These are phyloP conservation scores for Chalara sp. DNA, from an alignment of 2,329 filamentous ascomycete species.

Conservation along the genomic window DNA sequence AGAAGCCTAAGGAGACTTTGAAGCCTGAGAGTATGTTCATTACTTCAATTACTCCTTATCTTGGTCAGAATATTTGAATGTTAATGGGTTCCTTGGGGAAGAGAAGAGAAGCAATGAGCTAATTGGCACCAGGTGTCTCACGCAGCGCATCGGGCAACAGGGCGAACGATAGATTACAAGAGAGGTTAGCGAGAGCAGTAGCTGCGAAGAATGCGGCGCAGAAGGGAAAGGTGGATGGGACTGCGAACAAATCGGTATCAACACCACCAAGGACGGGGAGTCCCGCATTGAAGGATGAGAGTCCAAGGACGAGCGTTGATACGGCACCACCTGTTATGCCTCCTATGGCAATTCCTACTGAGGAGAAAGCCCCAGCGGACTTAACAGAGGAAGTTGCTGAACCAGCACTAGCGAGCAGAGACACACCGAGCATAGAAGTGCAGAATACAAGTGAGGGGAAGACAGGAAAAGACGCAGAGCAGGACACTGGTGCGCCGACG, in stretches of 20 bases:
- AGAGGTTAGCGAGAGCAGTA: slow-evolving; percentile 81
- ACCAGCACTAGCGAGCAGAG: background rate
- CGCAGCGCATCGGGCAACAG: slow-evolving; percentile 57
- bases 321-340: slow-evolving; percentile 17
- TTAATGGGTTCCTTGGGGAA: no score
- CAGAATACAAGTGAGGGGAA: slow-evolving; percentile 7
- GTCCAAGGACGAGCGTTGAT: slow-evolving; percentile 38
- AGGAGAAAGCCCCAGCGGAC: slow-evolving; percentile 9
- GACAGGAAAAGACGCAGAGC: slow-evolving; percentile 4
- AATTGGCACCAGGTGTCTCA: slow-evolving; percentile 37
- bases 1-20: no score
- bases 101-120: no score
- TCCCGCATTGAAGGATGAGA: slow-evolving; percentile 38
- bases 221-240: slow-evolving; percentile 14
- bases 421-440: background rate
- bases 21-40: no score
- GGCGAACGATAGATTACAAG: slow-evolving; percentile 78
- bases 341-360: background rate
- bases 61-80: no score
- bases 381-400: background rate
- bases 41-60: no score
- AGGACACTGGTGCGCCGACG: background rate
- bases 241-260: slow-evolving; percentile 37
- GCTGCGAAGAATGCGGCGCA: slow-evolving; percentile 55
- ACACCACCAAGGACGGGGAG: slow-evolving; percentile 44